Base-by-base conservation (phyloP, 2,329 filamentous ascomycete genomes). In the Myriangium duriaei region DNA sequence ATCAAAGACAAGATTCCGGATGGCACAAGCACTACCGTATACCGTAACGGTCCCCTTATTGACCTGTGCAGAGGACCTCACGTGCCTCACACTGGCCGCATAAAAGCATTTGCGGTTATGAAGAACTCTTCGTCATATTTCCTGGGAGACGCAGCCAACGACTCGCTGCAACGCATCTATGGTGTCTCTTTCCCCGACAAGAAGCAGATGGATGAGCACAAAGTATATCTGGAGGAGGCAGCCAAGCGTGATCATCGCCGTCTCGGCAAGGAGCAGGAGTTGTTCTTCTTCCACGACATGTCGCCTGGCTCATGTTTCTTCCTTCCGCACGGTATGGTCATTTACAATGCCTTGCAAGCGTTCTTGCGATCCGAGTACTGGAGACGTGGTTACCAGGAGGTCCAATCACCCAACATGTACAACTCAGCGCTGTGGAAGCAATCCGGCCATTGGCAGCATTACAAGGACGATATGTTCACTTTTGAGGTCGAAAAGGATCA, bases 161-260 rank as follows among this genome's bases (percentile, higher is more conserved):
- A 96, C 61, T 92, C 87, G 17, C 72, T 98, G 32, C 91, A 98
- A 64, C 80, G 91, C 54, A 92, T 98, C 51, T 93, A 95, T 52
- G 91, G 91, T 61, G 81, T 98, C 41, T 92, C 86, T 4, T 98
- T 86, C 76, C 88, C 88, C 3, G 86, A 94, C 62, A 96, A 98
- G 74, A 93, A 94, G 65, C 74, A 77, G 52, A 83, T 98, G 65
- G 77, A 82, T 32, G 86, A 92, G 53, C 86, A 96, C 67, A 79
- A 93, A 64, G 86, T 88, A 55, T 92, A 93, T 64, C 72, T 98
- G 18, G 88, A 94, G 53, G 91, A 98, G 64, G 91, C 91, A n/a
- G 88, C 91, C 44, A 94, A 94, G 70, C 80, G 91, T 46, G 91
- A 96, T 55, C 91, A 98, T 58, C 73, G 88, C 48, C 85, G 83